phyloP scores from a whole-genome alignment of 1,284 basidiomycete species.

The Ceratobasidium theobromae region DNA sequence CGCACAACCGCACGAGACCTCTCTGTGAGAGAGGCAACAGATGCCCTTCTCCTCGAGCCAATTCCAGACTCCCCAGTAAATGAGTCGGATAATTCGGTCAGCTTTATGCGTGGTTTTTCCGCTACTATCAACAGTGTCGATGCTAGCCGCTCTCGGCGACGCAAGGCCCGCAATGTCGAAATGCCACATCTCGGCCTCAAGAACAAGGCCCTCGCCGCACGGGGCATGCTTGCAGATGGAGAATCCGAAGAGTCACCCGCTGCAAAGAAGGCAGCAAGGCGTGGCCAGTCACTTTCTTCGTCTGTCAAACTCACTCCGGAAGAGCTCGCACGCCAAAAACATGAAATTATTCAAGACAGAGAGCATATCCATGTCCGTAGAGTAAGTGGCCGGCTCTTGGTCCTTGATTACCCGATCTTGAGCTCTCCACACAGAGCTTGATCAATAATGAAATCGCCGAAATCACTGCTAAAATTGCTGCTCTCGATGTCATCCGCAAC shows the following conservation, averaged over 20 bases:
- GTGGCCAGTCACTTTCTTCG: slow-evolving; percentile 65
- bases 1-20: slow-evolving; percentile 79
- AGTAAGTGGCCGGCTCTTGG: slow-evolving; percentile 53
- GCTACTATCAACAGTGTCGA: slow-evolving; percentile 89
- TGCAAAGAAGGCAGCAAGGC: slow-evolving; percentile 57
- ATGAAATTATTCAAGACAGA: slow-evolving; percentile 85
- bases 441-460: slow-evolving; percentile 84
- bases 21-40: slow-evolving; percentile 79
- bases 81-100: slow-evolving; percentile 50
- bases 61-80: slow-evolving; percentile 55
- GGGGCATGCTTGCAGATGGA: slow-evolving; percentile 67
- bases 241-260: slow-evolving; percentile 52
- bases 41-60: slow-evolving; percentile 69
- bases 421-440: slow-evolving; percentile 58
- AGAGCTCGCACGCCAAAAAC: slow-evolving; percentile 76
- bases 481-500: slow-evolving; percentile 77
- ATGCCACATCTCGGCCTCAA: slow-evolving; percentile 75
- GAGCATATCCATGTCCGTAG: slow-evolving; percentile 84
- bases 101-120: slow-evolving; percentile 82
- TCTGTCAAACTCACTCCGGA: slow-evolving; percentile 75
- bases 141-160: slow-evolving; percentile 67
- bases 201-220: slow-evolving; percentile 71
- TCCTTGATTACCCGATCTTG: neutral
- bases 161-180: slow-evolving; percentile 80
- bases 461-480: slow-evolving; percentile 84